A percentile compares a stretch with the other conserved stretches of the same genome.
phyloP scores from a whole-genome alignment of 2,329 filamentous ascomycete species.

The Colletotrichum sp. region DNA sequence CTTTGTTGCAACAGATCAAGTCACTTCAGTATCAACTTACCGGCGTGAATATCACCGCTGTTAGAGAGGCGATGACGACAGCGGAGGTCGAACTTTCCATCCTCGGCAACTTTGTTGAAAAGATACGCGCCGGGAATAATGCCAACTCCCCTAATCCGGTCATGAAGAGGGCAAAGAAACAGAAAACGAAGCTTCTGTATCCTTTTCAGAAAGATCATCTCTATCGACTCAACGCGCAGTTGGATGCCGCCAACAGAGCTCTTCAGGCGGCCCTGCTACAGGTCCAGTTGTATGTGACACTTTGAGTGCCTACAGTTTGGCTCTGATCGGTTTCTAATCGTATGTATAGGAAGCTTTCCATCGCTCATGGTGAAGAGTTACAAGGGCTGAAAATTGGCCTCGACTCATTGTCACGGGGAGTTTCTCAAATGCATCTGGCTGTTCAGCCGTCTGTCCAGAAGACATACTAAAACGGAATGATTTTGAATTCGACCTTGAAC shows the following conservation, averaged over 20 bases:
- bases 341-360: background rate
- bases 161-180: background rate
- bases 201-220: background rate
- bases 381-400: background rate
- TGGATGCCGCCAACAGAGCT: background rate
- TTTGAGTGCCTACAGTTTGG: background rate
- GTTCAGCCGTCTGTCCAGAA: background rate
- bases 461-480: no score
- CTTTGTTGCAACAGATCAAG: background rate
- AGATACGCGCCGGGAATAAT: background rate
- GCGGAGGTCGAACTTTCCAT: background rate
- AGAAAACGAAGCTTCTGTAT: background rate
- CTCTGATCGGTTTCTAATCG: background rate
- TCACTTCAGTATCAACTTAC: background rate
- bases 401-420: background rate
- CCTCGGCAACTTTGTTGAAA: background rate
- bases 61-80: background rate
- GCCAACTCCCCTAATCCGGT: accelerated
- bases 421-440: background rate
- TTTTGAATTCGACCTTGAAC: no score
- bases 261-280: background rate
- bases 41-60: background rate
- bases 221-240: background rate
- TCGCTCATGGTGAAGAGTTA: accelerated
- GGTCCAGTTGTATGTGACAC: background rate